Evolutionary conservation across 805 yeast genomes (phyloP), one percentile per base, ranked within the genome.

Genomic region (Ogataea siamensis): DNA sequence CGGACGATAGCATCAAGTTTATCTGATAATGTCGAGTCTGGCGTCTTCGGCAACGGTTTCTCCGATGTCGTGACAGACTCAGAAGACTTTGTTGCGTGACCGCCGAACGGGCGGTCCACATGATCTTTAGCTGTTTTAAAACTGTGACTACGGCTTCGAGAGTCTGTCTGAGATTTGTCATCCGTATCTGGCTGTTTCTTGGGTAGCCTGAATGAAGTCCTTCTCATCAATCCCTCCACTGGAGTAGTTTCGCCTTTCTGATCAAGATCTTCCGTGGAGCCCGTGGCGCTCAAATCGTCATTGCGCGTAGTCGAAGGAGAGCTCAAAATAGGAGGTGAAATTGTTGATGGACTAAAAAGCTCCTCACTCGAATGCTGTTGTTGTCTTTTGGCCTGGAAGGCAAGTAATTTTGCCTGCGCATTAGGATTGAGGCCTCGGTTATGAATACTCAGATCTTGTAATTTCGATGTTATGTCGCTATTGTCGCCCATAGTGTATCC

Each of bases 351-450:
- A 13, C 41, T 32, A 15, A 23, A 40, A 12, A 25, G 29, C 15
- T 43, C 43, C 5, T 36, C 43, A 15, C 28, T 30, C 25, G 34
- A 41, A 17, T 40, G 47, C 10, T 37, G 48, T 28, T 57, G 63
- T 42, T 78, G 80, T 49, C 96, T 74, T 54, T 83, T 79, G 47
- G 86, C 87, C 60, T 88, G 96, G 52, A 89, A 85, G 0, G 95
- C 96, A 58, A 84, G 65, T 24, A 89, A 72, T 46, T 93, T 70
- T 1, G 96, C 96, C 60, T 88, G 96, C 27, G 87, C 74, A 46
- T 85, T 91, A 8, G 93, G 81, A 51, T 74, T 79, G 34, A 82
- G 66, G 10, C 66, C 60, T 22, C 68, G 57, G 23, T 45, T 51
- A 28, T 53, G 58, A 37, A 54, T 47, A 25, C 51, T 49, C 16